Percentiles rank a stretch among this genome's conserved stretches.
Evolutionary conservation across 305 asterid species (phyloP).

Genomic region (Ilex paraguariensis): DNA sequence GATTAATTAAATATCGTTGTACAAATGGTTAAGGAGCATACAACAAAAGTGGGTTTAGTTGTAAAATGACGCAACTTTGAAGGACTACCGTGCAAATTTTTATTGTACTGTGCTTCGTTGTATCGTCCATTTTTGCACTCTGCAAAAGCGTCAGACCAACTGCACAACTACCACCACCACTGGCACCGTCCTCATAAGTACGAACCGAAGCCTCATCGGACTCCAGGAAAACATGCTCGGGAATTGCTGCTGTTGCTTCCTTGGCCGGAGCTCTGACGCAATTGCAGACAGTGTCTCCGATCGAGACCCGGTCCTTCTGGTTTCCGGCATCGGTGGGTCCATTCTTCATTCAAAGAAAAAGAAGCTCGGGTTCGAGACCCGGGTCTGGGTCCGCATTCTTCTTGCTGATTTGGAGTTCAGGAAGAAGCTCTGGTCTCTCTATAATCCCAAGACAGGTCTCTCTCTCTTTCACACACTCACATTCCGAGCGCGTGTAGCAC

Average conservation of each 20-base stretch:
- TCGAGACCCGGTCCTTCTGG: conserved; percentile 69
- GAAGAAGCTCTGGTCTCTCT: conserved; percentile 68
- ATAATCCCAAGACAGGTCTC: conserved; percentile 69
- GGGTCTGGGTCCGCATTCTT: conserved; percentile 80
- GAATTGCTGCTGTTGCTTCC: neutral
- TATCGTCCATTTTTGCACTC: no score
- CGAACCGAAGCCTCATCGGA: no score
- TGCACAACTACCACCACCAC: no score
- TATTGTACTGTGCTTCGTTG: no score
- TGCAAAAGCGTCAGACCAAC: no score
- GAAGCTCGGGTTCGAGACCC: conserved; percentile 53
- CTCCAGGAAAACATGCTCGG: neutral
- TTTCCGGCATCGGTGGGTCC: conserved; percentile 72
- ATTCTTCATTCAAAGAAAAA: conserved; percentile 67
- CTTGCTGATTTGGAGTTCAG: conserved; percentile 76
- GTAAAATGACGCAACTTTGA: no score
- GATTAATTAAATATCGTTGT: no score
- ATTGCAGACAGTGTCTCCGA: conserved; percentile 34
- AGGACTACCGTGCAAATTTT: no score
- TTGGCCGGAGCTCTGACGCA: conserved; percentile 19
- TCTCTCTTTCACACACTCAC: neutral
- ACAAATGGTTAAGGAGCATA: no score
- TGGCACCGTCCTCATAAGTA: no score
- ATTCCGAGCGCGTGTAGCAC: no score
- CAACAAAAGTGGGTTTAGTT: no score